Evolutionary conservation across 495 filamentous ascomycete species (phyloP), one percentile per base, ranked within the genome.

Genomic region (Chaetomidium leptoderma): DNA sequence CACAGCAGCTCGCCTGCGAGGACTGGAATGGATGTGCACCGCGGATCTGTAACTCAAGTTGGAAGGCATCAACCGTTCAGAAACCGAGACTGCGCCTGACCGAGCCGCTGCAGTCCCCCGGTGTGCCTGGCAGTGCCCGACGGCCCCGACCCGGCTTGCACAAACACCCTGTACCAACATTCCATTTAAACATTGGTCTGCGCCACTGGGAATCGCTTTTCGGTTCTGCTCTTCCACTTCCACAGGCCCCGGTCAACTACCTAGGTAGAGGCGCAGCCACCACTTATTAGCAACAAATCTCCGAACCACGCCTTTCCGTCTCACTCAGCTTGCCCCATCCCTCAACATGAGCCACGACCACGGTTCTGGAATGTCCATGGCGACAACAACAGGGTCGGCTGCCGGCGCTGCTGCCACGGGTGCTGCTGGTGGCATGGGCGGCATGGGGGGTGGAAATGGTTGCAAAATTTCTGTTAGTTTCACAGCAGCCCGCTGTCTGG

Each of bases 391-490:
- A 3, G 30, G 35, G 5, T 11, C 59, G 1, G 29, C 43, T 6
- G 36, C 21, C 16, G 37, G 3, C 6, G 46, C 39, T 16, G 47
- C 45, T 14, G 26, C 47, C 39, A 47, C 46, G 0, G 26, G 27
- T 6, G 36, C 29, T 2, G 35, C 39, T 21, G 45, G 51, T 23
- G 58, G 59, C 3, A 52, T 57, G 55, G 50, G 51, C 2, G 51
- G 58, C 33, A 55, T 55, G 50, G 51, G 58, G 14, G n/a, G 43
- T 6, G 50, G 50, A 24, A 53, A 40, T 17, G 59, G 54, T 9
- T 62, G 59, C 54, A 53, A 57, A 42, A 62, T 62, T 9, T 57
- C 53, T 33, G 59, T 62, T 5, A 40, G 59, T 54, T 1, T 16
- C 16, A 11, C 27, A 13, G 8, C 26, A 33, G 8, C 10, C 4